phyloP scores from a whole-genome alignment of 1,284 basidiomycete genomes.

The Austroboletus novae-zelandiae region DNA sequence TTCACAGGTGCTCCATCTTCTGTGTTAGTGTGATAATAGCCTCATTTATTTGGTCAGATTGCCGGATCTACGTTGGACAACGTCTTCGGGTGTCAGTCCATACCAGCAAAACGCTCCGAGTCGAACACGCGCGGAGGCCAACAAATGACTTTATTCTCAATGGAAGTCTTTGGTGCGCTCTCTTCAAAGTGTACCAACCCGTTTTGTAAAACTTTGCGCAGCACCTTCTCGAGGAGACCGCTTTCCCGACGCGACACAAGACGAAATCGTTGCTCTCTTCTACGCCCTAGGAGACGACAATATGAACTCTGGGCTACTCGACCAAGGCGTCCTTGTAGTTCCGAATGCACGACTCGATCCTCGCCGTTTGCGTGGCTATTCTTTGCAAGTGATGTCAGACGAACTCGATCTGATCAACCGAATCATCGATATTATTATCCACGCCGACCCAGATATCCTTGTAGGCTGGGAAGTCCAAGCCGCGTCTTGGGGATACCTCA shows the following conservation, averaged over 20 bases:
- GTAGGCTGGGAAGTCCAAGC: slow-evolving; percentile 91
- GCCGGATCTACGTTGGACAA: slow-evolving; percentile 75
- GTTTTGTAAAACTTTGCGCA: slow-evolving; percentile 26
- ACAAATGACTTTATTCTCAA: slow-evolving; percentile 76
- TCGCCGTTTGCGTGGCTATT: slow-evolving; percentile 42
- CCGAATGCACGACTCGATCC: slow-evolving; percentile 39
- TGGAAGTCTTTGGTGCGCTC: slow-evolving; percentile 80
- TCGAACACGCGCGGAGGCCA: slow-evolving; percentile 58
- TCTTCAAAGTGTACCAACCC: not conserved
- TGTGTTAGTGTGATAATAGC: not conserved
- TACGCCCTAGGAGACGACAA: slow-evolving; percentile 56
- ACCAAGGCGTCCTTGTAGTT: slow-evolving; percentile 64
- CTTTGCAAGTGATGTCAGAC: slow-evolving; percentile 56
- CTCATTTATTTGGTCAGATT: slow-evolving; percentile 49
- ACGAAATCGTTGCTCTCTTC: slow-evolving; percentile 72
- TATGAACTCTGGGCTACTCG: slow-evolving; percentile 38
- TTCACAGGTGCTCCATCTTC: slow-evolving; percentile 50
- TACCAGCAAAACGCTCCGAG: slow-evolving; percentile 43
- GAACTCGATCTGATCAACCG: slow-evolving; percentile 86
- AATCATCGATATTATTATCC: slow-evolving; percentile 72
- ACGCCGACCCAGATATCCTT: slow-evolving; percentile 89
- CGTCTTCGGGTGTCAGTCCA: slow-evolving; percentile 63
- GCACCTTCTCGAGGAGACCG: slow-evolving; percentile 63
- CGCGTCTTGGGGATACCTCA: slow-evolving; percentile 89
- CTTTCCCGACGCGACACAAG: slow-evolving; percentile 69